A percentile compares a stretch with the other conserved stretches of the same genome.
These are phyloP conservation scores for Starmerella cellae DNA, from an alignment of 805 yeast genomes.

Conservation along the genomic window DNA sequence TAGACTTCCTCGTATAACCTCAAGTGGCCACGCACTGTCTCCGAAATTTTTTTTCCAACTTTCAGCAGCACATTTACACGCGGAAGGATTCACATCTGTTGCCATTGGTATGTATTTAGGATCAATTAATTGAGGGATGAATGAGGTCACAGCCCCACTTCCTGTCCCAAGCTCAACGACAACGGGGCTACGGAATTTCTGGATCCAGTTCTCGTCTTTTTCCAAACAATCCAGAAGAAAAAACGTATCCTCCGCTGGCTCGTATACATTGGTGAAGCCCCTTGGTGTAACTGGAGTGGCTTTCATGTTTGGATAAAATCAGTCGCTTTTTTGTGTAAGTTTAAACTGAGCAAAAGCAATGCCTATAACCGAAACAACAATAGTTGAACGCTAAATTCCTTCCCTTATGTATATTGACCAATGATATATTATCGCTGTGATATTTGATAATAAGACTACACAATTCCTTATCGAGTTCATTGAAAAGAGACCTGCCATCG, in stretches of 20 bases:
- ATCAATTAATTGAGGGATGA: conserved; percentile 49
- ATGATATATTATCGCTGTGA: too few species aligned
- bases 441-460: too few species aligned
- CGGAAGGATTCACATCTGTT: conserved; percentile 71
- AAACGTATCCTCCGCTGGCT: conserved; percentile 89
- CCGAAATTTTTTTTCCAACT: conserved; percentile 31
- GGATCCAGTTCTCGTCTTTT: conserved; percentile 34
- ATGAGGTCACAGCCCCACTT: conserved; percentile 77
- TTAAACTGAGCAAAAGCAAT: background rate
- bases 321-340: background rate
- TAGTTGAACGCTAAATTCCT: background rate
- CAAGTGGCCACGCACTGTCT: conserved; percentile 31
- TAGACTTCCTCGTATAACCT: conserved; percentile 44
- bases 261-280: conserved; percentile 45
- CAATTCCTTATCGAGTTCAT: too few species aligned
- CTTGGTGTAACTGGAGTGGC: conserved; percentile 15
- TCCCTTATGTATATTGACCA: too few species aligned
- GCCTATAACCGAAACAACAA: background rate
- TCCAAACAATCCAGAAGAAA: conserved; percentile 73
- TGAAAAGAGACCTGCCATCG: too few species aligned
- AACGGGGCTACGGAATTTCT: conserved; percentile 31
- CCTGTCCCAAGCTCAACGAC: conserved; percentile 85
- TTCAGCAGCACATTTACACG: conserved; percentile 41
- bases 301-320: conserved; percentile 4
- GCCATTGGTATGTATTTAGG: conserved; percentile 41